Evolutionary conservation across 1,284 basidiomycete genomes (phyloP).

Genomic region (Schizopora paradoxa): DNA sequence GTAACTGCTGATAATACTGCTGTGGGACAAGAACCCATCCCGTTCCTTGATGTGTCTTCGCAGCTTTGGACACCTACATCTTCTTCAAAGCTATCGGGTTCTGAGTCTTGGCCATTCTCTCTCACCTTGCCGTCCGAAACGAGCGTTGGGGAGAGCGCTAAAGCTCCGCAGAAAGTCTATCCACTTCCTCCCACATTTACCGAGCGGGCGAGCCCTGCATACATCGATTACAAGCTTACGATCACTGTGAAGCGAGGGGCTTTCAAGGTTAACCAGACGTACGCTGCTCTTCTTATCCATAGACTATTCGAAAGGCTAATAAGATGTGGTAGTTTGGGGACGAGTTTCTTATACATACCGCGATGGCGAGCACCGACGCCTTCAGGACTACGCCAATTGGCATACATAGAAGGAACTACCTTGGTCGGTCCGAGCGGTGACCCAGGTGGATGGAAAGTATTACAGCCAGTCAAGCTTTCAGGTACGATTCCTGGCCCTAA

Average conservation of each 20-base stretch:
- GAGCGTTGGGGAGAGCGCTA: slow-evolving; percentile 24
- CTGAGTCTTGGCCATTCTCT: slow-evolving; percentile 28
- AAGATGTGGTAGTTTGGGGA: slow-evolving; percentile 21
- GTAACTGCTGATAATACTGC: slow-evolving; percentile 29
- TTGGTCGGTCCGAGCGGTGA: slow-evolving; percentile 30
- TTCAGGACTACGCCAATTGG: slow-evolving; percentile 27
- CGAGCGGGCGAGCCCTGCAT: slow-evolving; percentile 33
- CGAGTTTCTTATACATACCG: slow-evolving; percentile 31
- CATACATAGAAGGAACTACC: slow-evolving; percentile 27
- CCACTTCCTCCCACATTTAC: slow-evolving; percentile 34
- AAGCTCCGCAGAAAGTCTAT: slow-evolving; percentile 23
- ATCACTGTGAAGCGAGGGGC: slow-evolving; percentile 31
- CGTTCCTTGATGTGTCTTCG: slow-evolving; percentile 27
- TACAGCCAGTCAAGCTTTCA: slow-evolving; percentile 25
- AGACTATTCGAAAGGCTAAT: no score
- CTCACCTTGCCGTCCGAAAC: slow-evolving; percentile 29
- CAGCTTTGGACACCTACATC: slow-evolving; percentile 24
- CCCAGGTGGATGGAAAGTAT: slow-evolving; percentile 33
- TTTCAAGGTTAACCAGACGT: slow-evolving; percentile 32
- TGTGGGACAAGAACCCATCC: slow-evolving; percentile 33
- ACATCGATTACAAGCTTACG: slow-evolving; percentile 36
- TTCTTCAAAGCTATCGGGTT: slow-evolving; percentile 24
- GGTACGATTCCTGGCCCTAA: slow-evolving; percentile 31
- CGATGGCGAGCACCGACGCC: slow-evolving; percentile 29
- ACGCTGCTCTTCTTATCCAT: slow-evolving; percentile 15